phyloP scores from a whole-genome alignment of 345 rosid genomes.

The Pistacia integerrima region DNA sequence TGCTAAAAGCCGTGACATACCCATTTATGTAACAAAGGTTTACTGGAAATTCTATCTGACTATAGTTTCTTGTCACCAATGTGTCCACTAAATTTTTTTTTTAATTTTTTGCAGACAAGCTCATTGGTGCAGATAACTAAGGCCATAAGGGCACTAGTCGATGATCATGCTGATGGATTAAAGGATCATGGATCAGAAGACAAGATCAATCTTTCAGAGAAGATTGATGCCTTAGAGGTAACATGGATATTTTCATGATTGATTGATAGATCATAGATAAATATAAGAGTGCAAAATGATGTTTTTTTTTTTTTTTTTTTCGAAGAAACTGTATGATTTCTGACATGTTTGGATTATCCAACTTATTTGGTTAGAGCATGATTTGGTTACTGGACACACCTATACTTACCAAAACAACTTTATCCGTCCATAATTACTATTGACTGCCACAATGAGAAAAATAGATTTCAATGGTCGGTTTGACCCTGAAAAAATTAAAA shows the following conservation, averaged over 20 bases:
- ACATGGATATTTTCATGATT: constrained; percentile 3
- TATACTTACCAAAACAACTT: not conserved
- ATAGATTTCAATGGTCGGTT: no score
- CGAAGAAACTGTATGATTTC: not conserved
- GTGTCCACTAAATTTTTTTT: constrained; percentile 10
- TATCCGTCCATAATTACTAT: not conserved
- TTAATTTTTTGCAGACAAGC: constrained; percentile 57
- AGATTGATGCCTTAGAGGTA: constrained; percentile 86
- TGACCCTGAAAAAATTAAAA: not conserved
- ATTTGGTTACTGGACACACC: not conserved
- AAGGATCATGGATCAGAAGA: constrained; percentile 54
- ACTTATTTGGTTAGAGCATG: not conserved
- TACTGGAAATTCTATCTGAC: not conserved
- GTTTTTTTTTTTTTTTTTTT: not conserved
- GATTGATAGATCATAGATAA: not conserved
- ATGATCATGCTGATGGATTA: constrained; percentile 49
- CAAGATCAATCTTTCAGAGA: constrained; percentile 52
- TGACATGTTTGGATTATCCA: not conserved
- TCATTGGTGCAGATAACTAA: constrained; percentile 77
- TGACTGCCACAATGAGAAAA: not conserved
- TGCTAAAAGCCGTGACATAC: constrained; percentile 65
- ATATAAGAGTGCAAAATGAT: no score
- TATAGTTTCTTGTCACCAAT: not conserved
- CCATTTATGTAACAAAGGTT: constrained; percentile 79
- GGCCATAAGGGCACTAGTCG: constrained; percentile 52